phyloP scores from a whole-genome alignment of 257 asterid species.

The Solanum stenotomum region DNA sequence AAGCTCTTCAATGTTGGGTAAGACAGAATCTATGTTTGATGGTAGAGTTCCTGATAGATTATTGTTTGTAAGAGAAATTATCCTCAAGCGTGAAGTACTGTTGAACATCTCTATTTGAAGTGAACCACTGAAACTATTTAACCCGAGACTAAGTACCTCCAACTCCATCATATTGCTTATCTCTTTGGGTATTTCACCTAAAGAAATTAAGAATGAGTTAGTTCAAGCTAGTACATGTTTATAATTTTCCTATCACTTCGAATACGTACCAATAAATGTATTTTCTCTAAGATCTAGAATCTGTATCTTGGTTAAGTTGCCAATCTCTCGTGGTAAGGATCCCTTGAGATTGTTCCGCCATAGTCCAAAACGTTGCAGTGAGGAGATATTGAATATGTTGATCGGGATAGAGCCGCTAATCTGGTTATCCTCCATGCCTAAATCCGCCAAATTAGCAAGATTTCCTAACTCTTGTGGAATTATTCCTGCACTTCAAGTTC shows the following conservation, averaged over 20 bases:
- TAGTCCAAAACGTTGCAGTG: not conserved
- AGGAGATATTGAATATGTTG: slow-evolving; percentile 6
- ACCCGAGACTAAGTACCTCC: not conserved
- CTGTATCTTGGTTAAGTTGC: slow-evolving; percentile 15
- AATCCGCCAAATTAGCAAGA: not conserved
- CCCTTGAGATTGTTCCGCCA: slow-evolving; percentile 6
- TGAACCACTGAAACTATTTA: not conserved
- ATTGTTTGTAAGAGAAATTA: not conserved
- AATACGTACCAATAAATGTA: not conserved
- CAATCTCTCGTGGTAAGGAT: slow-evolving; percentile 8
- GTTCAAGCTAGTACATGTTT: not conserved
- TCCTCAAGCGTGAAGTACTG: not conserved
- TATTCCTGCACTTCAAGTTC: not conserved
- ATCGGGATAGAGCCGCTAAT: slow-evolving; percentile 5
- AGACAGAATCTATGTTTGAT: not conserved
- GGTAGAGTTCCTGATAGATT: not conserved
- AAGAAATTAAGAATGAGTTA: not conserved
- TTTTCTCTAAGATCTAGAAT: not conserved
- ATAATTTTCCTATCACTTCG: not conserved
- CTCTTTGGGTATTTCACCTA: not conserved
- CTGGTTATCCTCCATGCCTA: slow-evolving; percentile 2
- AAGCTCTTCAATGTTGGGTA: not conserved
- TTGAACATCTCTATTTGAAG: not conserved
- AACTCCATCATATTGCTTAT: not conserved
- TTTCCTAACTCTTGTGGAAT: not conserved